phyloP scores from a whole-genome alignment of 2,329 filamentous ascomycete species.

The Neocatenulostroma microsporum region DNA sequence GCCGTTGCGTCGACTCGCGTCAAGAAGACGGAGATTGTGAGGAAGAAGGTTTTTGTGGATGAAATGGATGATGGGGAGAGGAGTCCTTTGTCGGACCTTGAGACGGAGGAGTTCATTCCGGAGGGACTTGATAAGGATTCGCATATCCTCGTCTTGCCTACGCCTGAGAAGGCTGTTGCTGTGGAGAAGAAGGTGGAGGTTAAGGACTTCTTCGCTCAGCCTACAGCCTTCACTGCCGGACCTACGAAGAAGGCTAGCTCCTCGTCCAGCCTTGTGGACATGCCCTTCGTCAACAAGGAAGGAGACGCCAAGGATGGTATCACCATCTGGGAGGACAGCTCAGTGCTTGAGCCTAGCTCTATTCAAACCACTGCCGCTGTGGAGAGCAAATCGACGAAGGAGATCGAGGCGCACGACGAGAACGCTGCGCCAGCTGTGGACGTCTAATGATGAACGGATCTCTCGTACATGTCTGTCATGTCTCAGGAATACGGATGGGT shows the following conservation, averaged over 20 bases:
- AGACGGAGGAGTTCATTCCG: conserved; percentile 29
- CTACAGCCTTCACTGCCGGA: neutral
- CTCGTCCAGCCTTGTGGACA: conserved; percentile 4
- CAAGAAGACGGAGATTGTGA: conserved; percentile 23
- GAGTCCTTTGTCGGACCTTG: conserved; percentile 28
- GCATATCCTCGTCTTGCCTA: conserved; percentile 21
- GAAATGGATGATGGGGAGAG: conserved; percentile 31
- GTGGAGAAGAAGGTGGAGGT: conserved; percentile 4
- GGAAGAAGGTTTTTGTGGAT: conserved; percentile 21
- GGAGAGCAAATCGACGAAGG: neutral
- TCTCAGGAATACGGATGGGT: no score
- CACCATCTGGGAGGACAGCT: conserved; percentile 23
- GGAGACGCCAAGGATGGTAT: conserved; percentile 17
- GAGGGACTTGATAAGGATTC: conserved; percentile 28
- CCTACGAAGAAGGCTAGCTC: conserved; percentile 5
- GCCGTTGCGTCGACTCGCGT: conserved; percentile 9
- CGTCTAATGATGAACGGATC: no score
- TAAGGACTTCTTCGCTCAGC: conserved; percentile 9
- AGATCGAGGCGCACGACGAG: conserved; percentile 5
- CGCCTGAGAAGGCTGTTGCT: conserved; percentile 7
- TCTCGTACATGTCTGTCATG: no score
- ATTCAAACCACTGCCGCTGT: neutral
- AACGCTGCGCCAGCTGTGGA: conserved; percentile 6
- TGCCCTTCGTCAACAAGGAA: conserved; percentile 7
- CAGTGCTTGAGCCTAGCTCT: neutral